Conservation (phyloP, 495 filamentous ascomycete genomes). For the Talaromyces borbonicus region DNA sequence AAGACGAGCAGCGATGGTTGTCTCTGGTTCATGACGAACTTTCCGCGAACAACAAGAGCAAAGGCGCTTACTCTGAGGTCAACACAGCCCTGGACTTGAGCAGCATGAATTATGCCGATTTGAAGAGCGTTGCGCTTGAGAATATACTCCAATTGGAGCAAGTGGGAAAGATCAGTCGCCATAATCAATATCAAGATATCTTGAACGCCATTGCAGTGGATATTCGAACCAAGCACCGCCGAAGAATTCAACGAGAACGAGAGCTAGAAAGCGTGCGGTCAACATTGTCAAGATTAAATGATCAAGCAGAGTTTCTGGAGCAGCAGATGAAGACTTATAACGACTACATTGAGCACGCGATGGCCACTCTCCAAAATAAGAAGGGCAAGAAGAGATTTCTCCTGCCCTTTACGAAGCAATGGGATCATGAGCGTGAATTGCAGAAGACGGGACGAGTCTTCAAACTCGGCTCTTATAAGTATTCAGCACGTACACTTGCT, state of each 20-base stretch:
- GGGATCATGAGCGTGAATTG: slow-evolving; percentile 94
- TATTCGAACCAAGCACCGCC: slow-evolving; percentile 91
- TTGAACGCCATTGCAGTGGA: slow-evolving; percentile 94
- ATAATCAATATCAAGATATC: slow-evolving; percentile 94
- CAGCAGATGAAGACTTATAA: slow-evolving; percentile 95
- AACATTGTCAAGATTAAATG: slow-evolving; percentile 75
- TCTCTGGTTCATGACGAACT: slow-evolving; percentile 77
- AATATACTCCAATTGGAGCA: slow-evolving; percentile 86
- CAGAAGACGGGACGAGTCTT: slow-evolving; percentile 83
- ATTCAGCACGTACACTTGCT: slow-evolving; percentile 75
- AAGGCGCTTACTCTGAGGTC: slow-evolving; percentile 83
- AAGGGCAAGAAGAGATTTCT: slow-evolving; percentile 93
- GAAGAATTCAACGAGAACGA: slow-evolving; percentile 78
- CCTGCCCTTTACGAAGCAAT: slow-evolving; percentile 96
- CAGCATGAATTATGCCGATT: slow-evolving; percentile 78
- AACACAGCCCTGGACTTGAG: slow-evolving; percentile 80
- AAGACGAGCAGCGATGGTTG: slow-evolving; percentile 87
- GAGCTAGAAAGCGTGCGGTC: slow-evolving; percentile 82
- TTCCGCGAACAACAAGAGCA: slow-evolving; percentile 52
- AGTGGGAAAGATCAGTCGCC: slow-evolving; percentile 72
- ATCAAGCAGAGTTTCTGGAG: slow-evolving; percentile 88
- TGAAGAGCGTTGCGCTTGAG: slow-evolving; percentile 88
- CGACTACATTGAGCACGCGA: slow-evolving; percentile 97
- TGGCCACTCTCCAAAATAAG: slow-evolving; percentile 97
- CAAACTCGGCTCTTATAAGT: slow-evolving; percentile 96